These are phyloP conservation scores for Solanum paucissectum DNA, from an alignment of 257 asterid genomes.

Conservation along the genomic window DNA sequence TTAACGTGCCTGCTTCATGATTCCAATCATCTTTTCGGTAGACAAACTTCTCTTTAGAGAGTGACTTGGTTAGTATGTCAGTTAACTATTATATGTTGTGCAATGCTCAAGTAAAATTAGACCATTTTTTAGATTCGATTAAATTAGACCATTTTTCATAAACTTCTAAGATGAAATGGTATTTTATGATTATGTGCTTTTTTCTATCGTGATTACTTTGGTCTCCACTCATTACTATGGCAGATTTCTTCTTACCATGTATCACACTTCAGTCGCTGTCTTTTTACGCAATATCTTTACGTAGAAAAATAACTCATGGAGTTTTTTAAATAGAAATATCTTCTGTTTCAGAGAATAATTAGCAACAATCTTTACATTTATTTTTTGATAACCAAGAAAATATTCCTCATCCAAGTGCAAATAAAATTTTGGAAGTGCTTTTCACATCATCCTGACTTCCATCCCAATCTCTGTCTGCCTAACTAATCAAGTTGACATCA, in stretches of 20 bases:
- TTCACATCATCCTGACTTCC: neutral
- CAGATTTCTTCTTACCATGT: neutral
- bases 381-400: neutral
- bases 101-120: neutral
- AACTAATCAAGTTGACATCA: neutral
- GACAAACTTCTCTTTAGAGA: neutral
- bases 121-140: no score
- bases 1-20: neutral
- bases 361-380: neutral
- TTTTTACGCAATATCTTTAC: neutral
- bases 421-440: neutral
- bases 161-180: neutral
- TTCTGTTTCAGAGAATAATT: neutral
- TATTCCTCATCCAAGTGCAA: neutral
- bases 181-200: neutral
- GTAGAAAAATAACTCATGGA: neutral
- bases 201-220: neutral
- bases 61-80: neutral
- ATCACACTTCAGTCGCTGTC: neutral
- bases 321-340: neutral
- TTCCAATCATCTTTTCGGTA: neutral
- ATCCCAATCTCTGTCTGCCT: neutral
- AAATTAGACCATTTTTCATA: neutral
- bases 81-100: neutral
- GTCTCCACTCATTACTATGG: neutral